Evolutionary conservation across 2,329 filamentous ascomycete species (phyloP).

Genomic region (Trichoderma sp.): DNA sequence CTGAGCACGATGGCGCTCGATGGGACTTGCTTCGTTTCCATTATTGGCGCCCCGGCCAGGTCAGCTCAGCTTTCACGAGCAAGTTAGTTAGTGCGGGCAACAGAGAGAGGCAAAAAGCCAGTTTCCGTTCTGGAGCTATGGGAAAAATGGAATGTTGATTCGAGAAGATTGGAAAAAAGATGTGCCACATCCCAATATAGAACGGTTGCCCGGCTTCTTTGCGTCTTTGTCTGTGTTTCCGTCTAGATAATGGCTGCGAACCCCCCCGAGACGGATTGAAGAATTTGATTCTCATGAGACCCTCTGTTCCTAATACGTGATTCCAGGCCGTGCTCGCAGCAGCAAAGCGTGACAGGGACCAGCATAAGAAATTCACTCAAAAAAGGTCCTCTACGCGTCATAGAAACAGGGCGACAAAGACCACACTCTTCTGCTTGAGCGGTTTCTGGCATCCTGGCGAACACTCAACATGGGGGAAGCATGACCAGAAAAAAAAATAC

Average conservation of each 20-base stretch:
- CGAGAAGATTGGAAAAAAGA: not conserved
- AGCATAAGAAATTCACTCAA: slow-evolving; percentile 7
- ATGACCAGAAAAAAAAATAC: not conserved
- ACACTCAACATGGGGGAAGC: not conserved
- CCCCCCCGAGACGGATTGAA: not conserved
- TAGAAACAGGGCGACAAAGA: slow-evolving; percentile 3
- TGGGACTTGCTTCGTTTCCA: not conserved
- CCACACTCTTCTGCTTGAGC: not conserved
- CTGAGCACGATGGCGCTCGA: not conserved
- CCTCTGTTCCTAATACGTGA: not conserved
- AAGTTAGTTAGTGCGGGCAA: slow-evolving; percentile 5
- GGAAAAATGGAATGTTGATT: not conserved
- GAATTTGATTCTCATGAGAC: slow-evolving; percentile 1
- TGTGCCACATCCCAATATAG: slow-evolving; percentile 7
- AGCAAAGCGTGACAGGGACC: not conserved
- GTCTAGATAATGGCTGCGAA: not conserved
- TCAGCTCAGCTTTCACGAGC: not conserved
- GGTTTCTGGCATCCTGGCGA: not conserved
- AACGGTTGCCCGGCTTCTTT: not conserved
- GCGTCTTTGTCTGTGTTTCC: not conserved
- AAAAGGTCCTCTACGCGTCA: not conserved
- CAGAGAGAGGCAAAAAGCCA: not conserved
- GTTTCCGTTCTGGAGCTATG: not conserved
- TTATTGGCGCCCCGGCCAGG: not conserved
- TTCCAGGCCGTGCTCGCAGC: not conserved